phyloP scores from a whole-genome alignment of 1,139 yeast genomes.

The Torulaspora pretoriensis region DNA sequence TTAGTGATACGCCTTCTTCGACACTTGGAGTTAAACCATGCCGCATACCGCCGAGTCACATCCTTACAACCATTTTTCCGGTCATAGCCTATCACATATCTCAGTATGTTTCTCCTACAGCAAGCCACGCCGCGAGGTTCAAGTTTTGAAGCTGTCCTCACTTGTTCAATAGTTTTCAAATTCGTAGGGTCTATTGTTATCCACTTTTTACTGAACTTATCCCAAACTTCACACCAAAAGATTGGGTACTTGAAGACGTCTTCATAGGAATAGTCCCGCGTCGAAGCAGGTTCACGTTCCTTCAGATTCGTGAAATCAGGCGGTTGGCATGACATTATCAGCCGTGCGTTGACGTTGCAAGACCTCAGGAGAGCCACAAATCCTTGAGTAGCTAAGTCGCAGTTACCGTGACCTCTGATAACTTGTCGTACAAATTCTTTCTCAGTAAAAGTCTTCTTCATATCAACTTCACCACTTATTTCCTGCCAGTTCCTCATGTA shows the following conservation, averaged over 20 bases:
- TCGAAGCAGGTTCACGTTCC: constrained; percentile 4
- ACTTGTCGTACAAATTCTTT: constrained; percentile 44
- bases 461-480: constrained; percentile 30
- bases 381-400: constrained; percentile 84
- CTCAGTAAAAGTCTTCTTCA: constrained; percentile 33
- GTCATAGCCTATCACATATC: constrained; percentile 78
- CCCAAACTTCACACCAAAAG: constrained; percentile 96
- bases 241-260: constrained; percentile 50
- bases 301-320: constrained; percentile 65
- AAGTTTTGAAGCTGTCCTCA: constrained; percentile 55
- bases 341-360: constrained; percentile 65
- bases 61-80: constrained; percentile 63
- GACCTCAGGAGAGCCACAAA: constrained; percentile 73
- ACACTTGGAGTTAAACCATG: constrained; percentile 66
- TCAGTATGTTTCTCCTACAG: constrained; percentile 55
- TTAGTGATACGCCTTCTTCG: constrained; percentile 67
- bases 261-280: constrained; percentile 5
- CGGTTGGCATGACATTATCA: constrained; percentile 81
- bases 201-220: constrained; percentile 66
- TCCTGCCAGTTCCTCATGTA: constrained; percentile 60
- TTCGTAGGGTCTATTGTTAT: constrained; percentile 80
- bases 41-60: constrained; percentile 79
- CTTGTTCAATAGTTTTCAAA: constrained; percentile 62
- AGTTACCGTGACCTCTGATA: constrained; percentile 54
- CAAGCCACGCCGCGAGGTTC: constrained; percentile 65